Base-by-base conservation (phyloP, 352 stramenopile species). In the Globisporangium canariense region DNA sequence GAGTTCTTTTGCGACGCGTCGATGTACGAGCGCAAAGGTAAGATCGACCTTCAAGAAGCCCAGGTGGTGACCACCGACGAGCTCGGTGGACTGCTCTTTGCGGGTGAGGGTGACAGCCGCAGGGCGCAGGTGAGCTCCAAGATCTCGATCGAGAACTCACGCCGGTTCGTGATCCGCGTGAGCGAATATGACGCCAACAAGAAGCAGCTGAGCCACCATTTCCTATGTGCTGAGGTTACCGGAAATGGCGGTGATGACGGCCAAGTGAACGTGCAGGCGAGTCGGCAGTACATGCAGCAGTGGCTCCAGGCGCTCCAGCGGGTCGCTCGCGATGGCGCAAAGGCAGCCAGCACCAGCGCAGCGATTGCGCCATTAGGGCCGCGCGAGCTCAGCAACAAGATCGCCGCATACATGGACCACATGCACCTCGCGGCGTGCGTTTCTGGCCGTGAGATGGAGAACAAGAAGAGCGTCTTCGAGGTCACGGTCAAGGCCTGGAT, bases 101-200 rank as follows among this genome's bases (percentile, higher is more conserved):
- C 71, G 20, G 62, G 46, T 3, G 41, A 57, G 30, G 2, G 25
- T 13, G 30, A 58, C 20, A 36, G 63, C 65, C 58, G 40, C 25
- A 28, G 41, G 9, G 41, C 32, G 18, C 36, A 61, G 41, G 36
- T 50, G 14, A 73, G 59, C 59, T 58, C 53, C 32, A 75, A 76
- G 49, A 64, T 78, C 32, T 65, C 72, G 7, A 62, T 86, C 20
- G 76, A 88, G 55, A 82, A 88, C 71, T 75, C 81, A 22, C 73
- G 80, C 13, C 76, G 85, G 13, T 92, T 91, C 57, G 81, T 92
- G 10, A 77, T 94, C 51, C 74, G 83, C 20, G 62, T 92, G 36
- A 81, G 64, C 2, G 72, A 87, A 13, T 49, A 59, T 6, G 63
- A 58, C 10, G 66, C 50, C 16, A 20, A 28, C 4, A 68, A 70